phyloP scores from a whole-genome alignment of 1,139 yeast species.

The Saccharomyces hybrid region DNA sequence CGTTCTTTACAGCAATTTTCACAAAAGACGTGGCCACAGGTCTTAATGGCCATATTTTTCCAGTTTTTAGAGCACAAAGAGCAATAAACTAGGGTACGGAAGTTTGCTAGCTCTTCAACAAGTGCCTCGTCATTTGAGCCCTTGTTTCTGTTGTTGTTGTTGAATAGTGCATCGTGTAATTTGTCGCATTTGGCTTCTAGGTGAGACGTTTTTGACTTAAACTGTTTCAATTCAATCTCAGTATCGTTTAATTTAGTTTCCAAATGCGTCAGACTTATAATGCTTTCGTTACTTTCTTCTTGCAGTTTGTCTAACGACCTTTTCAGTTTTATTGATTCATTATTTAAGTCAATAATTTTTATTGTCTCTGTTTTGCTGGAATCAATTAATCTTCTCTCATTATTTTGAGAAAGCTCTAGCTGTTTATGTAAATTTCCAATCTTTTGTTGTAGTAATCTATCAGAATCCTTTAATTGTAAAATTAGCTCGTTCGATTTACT shows the following conservation, averaged over 20 bases:
- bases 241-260: constrained; percentile 17
- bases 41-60: constrained; percentile 84
- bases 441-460: constrained; percentile 43
- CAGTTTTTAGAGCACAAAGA: constrained; percentile 89
- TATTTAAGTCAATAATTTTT: constrained; percentile 26
- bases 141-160: constrained; percentile 10
- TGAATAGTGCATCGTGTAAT: constrained; percentile 17
- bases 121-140: constrained; percentile 10
- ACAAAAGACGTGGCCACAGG: constrained; percentile 94
- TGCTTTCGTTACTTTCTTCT: constrained; percentile 17
- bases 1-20: constrained; percentile 81
- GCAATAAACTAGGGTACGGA: constrained; percentile 84
- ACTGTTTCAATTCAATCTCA: constrained; percentile 8
- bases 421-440: constrained; percentile 39
- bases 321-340: constrained; percentile 19
- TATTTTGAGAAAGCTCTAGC: constrained; percentile 25
- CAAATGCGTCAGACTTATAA: constrained; percentile 15
- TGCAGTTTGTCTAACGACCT: constrained; percentile 13
- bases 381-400: constrained; percentile 27
- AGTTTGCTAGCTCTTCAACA: constrained; percentile 62
- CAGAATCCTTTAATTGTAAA: constrained; percentile 55
- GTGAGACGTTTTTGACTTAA: constrained; percentile 24
- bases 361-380: constrained; percentile 23
- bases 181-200: constrained; percentile 28
- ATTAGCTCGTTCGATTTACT: constrained; percentile 66